phyloP scores from a whole-genome alignment of 2,329 filamentous ascomycete genomes.

The Plenodomus tracheiphilus region DNA sequence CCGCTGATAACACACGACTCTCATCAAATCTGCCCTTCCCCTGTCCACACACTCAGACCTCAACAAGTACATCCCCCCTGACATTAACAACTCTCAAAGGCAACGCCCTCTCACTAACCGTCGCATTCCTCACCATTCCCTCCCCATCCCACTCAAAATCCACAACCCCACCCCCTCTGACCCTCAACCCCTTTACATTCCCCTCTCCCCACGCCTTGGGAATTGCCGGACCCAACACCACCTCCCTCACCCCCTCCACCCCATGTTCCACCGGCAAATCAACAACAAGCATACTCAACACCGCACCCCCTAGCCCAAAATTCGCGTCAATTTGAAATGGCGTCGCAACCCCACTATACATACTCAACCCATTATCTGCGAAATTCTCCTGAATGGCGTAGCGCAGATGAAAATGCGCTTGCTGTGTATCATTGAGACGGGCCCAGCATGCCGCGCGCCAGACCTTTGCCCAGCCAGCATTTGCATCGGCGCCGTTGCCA shows the following conservation, averaged over 20 bases:
- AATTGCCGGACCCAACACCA: constrained; percentile 55
- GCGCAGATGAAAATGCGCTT: constrained; percentile 54
- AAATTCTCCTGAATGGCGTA: constrained; percentile 57
- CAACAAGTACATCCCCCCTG: background rate
- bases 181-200: constrained; percentile 49
- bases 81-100: constrained; percentile 12
- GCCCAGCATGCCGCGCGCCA: constrained; percentile 63
- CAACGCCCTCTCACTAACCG: background rate
- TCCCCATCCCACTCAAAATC: constrained; percentile 51
- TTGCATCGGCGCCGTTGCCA: constrained; percentile 53
- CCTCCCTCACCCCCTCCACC: constrained; percentile 27
- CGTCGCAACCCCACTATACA: constrained; percentile 52
- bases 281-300: constrained; percentile 58
- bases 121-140: constrained; percentile 38
- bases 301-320: constrained; percentile 59
- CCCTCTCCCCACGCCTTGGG: constrained; percentile 51
- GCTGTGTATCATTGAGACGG: constrained; percentile 55
- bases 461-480: constrained; percentile 62
- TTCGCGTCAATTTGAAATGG: constrained; percentile 66
- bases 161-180: constrained; percentile 51
- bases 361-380: constrained; percentile 55
- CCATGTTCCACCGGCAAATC: constrained; percentile 46
- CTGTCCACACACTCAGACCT: background rate
- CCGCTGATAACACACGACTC: background rate
- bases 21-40: background rate